A percentile compares a stretch with the other conserved stretches of the same genome.
Evolutionary conservation across 2,329 filamentous ascomycete genomes (phyloP).

Genomic region (Hypoxylon sp.): DNA sequence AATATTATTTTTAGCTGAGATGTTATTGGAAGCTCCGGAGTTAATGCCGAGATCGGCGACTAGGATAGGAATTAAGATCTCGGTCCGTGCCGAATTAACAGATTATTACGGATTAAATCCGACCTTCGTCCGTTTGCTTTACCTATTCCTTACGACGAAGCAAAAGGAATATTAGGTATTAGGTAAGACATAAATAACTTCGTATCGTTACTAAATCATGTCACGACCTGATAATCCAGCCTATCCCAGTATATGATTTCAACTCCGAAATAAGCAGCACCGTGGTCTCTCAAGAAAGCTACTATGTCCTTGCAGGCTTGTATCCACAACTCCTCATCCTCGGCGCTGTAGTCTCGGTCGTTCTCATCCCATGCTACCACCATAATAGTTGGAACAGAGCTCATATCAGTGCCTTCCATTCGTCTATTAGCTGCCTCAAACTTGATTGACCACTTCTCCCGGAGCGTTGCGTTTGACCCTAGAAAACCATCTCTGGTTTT

Average conservation of each 20-base stretch:
- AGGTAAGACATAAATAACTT: conserved; percentile 1
- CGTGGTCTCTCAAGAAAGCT: conserved; percentile 22
- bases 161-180: not conserved
- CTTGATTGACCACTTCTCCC: conserved; percentile 32
- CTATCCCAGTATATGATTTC: conserved; percentile 37
- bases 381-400: conserved; percentile 39
- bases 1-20: not conserved
- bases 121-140: not conserved
- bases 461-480: conserved; percentile 6
- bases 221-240: conserved; percentile 37
- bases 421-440: conserved; percentile 31
- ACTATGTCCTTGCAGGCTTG: conserved; percentile 30
- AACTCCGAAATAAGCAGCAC: conserved; percentile 31
- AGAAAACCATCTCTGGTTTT: conserved; percentile 19
- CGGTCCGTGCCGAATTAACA: conserved; percentile 24
- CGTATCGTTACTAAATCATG: conserved; percentile 7
- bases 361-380: conserved; percentile 34
- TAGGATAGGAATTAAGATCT: conserved; percentile 11
- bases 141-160: not conserved
- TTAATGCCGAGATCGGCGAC: conserved; percentile 44
- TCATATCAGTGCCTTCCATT: conserved; percentile 6
- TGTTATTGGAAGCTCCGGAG: conserved; percentile 13
- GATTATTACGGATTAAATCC: conserved; percentile 10
- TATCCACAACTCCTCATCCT: conserved; percentile 27
- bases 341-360: conserved; percentile 17